Evolutionary conservation across 805 yeast species (phyloP).

Genomic region (Saccharomycopsis fibuligera): DNA sequence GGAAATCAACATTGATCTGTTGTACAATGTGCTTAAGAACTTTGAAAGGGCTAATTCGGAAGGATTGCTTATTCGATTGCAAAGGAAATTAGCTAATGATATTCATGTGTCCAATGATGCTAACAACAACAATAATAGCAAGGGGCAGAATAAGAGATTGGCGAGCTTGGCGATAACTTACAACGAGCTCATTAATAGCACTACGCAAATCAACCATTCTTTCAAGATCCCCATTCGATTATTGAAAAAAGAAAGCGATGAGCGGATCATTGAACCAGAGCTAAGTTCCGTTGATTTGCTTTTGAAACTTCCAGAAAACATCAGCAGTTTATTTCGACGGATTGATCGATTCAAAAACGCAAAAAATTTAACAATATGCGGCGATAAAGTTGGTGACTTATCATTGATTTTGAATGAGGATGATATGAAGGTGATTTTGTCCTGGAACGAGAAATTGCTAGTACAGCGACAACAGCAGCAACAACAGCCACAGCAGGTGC

Average conservation of each 20-base stretch:
- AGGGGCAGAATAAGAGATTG: constrained; percentile 30
- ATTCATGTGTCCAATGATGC: constrained; percentile 22
- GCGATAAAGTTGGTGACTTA: constrained; percentile 43
- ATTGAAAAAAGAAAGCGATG: constrained; percentile 47
- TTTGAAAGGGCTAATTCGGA: constrained; percentile 48
- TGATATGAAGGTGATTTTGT: constrained; percentile 41
- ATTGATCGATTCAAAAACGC: constrained; percentile 58
- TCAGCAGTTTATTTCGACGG: constrained; percentile 49
- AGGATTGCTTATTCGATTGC: constrained; percentile 46
- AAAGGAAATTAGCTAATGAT: constrained; percentile 30
- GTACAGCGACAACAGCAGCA: constrained; percentile 33
- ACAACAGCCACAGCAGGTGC: constrained; percentile 1
- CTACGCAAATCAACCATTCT: constrained; percentile 51
- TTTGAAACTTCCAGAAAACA: constrained; percentile 40
- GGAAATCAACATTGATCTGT: constrained; percentile 57
- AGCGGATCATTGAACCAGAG: constrained; percentile 56
- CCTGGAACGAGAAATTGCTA: constrained; percentile 53
- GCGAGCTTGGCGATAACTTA: constrained; percentile 53
- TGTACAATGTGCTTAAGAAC: constrained; percentile 50
- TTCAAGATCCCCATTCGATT: constrained; percentile 68
- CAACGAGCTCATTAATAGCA: constrained; percentile 34
- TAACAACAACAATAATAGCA: constrained; percentile 15
- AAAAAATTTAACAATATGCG: constrained; percentile 38
- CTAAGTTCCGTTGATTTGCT: constrained; percentile 49
- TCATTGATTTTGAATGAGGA: constrained; percentile 51